Percentiles rank a stretch among this genome's conserved stretches.
phyloP scores from a whole-genome alignment of 768 basidiomycete species.

The Termitomyces heimii region DNA sequence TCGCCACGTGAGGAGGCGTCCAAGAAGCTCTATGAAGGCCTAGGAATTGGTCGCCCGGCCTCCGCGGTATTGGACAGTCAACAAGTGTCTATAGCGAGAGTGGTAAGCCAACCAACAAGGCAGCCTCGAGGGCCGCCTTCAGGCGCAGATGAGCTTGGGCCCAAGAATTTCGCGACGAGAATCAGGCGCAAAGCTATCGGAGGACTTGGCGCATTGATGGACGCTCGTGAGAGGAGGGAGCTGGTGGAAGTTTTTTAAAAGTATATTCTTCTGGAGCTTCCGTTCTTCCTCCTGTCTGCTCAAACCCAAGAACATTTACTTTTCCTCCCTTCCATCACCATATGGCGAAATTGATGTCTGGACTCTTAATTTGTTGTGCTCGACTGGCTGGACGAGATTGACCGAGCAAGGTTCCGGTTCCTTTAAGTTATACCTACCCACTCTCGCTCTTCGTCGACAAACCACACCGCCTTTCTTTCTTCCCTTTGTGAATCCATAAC shows the following conservation, averaged over 20 bases:
- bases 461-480: neutral
- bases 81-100: constrained; percentile 41
- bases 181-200: constrained; percentile 83
- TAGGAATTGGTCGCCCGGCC: constrained; percentile 73
- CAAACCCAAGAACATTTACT: neutral
- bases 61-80: constrained; percentile 36
- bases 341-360: constrained; percentile 10
- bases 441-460: constrained; percentile 7
- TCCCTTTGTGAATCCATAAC: constrained; percentile 9
- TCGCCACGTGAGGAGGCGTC: constrained; percentile 84
- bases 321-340: neutral
- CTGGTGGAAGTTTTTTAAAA: constrained; percentile 63
- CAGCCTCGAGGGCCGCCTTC: constrained; percentile 88
- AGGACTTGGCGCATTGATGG: constrained; percentile 73
- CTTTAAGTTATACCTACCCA: constrained; percentile 10
- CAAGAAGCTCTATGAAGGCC: constrained; percentile 84
- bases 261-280: constrained; percentile 7
- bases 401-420: constrained; percentile 10
- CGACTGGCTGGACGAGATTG: constrained; percentile 15
- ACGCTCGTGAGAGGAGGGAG: constrained; percentile 75
- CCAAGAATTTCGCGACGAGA: constrained; percentile 85
- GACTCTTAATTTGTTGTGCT: constrained; percentile 10
- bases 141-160: constrained; percentile 78
- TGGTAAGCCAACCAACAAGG: constrained; percentile 69
- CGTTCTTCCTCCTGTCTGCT: constrained; percentile 15